Evolutionary conservation across 352 stramenopile species (phyloP).

Genomic region (Thraustochytrium sp.): DNA sequence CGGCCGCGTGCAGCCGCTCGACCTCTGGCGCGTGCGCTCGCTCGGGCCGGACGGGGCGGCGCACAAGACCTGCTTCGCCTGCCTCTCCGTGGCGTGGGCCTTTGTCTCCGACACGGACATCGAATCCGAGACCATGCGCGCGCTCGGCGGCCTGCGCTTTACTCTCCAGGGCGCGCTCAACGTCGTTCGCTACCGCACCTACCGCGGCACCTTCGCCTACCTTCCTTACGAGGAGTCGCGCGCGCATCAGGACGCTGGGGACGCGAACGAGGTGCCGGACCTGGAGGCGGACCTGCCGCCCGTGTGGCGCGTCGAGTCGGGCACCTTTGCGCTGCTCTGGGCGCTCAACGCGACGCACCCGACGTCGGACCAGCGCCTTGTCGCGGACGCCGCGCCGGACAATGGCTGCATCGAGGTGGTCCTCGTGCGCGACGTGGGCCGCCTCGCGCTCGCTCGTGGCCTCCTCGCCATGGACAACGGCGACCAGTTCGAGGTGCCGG

Average conservation of each 20-base stretch:
- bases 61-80: constrained; percentile 62
- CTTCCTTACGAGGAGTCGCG: not conserved
- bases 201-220: constrained; percentile 56
- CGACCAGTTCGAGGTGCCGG: not conserved
- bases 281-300: constrained; percentile 53
- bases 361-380: constrained; percentile 55
- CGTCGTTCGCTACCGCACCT: constrained; percentile 58
- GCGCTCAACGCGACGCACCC: constrained; percentile 60
- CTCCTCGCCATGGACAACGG: not conserved
- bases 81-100: constrained; percentile 70
- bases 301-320: not conserved
- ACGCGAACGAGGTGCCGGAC: not conserved
- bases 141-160: constrained; percentile 61
- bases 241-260: too few species aligned
- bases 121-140: constrained; percentile 63
- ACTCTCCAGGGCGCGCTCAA: constrained; percentile 61
- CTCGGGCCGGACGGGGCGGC: not conserved
- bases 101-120: constrained; percentile 71
- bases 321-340: constrained; percentile 62
- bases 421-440: constrained; percentile 53
- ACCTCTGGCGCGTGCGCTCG: constrained; percentile 55
- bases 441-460: constrained; percentile 28
- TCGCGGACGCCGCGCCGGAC: constrained; percentile 55
- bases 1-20: constrained; percentile 60
- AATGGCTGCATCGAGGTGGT: constrained; percentile 65